A percentile compares a stretch with the other conserved stretches of the same genome.
phyloP scores from a whole-genome alignment of 495 filamentous ascomycete genomes.

The Talaromyces ruber region DNA sequence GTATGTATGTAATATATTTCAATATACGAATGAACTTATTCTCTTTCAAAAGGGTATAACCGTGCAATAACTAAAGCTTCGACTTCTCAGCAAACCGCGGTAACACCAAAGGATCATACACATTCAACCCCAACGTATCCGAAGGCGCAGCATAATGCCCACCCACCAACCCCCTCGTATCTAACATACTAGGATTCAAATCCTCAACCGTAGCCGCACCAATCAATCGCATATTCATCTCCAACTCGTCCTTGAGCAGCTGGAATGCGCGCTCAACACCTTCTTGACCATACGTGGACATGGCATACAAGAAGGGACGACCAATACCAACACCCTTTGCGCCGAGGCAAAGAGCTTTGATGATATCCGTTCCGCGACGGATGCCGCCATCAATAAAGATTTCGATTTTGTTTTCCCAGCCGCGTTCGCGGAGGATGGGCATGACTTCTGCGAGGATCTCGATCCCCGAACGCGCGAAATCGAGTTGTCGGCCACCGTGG shows the following conservation, averaged over 20 bases:
- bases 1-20: constrained; percentile 2
- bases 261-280: constrained; percentile 92
- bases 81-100: constrained; percentile 53
- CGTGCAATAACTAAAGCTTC: constrained; percentile 29
- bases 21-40: constrained; percentile 6
- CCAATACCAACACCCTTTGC: constrained; percentile 93
- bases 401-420: constrained; percentile 78
- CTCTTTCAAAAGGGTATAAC: not conserved
- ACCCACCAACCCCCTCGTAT: constrained; percentile 58
- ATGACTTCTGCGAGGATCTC: constrained; percentile 95
- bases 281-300: constrained; percentile 82
- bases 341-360: constrained; percentile 91
- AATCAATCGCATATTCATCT: constrained; percentile 96
- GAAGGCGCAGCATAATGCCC: constrained; percentile 59
- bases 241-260: constrained; percentile 95
- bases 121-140: constrained; percentile 56
- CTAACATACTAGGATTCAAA: constrained; percentile 69
- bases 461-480: constrained; percentile 82
- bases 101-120: constrained; percentile 58
- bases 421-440: constrained; percentile 78
- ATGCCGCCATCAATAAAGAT: constrained; percentile 89
- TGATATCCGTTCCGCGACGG: constrained; percentile 84
- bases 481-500: constrained; percentile 95
- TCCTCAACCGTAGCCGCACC: constrained; percentile 67
- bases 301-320: constrained; percentile 89